Base-by-base conservation (phyloP, 192 early-diverging fungal species). In the Mortierella alpina region DNA sequence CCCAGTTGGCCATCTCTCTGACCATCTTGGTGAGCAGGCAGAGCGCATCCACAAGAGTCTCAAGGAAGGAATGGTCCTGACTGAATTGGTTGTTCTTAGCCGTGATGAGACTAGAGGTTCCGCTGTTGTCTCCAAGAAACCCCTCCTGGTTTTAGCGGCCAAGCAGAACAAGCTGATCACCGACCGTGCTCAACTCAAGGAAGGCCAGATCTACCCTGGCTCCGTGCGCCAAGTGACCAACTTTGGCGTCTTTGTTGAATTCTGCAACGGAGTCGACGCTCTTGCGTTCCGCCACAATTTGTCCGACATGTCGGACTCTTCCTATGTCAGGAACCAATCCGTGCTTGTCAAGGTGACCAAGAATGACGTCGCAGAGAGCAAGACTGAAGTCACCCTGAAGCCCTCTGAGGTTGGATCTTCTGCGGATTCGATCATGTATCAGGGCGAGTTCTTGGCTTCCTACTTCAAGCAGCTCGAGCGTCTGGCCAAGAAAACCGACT, bases 301-400 rank as follows among this genome's bases (percentile, higher is more conserved):
- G 67, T 86, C 95, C 0, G 70, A 91, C 10, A 72, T 83, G 4
- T 76, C 91, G 1, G 74, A 81, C 50, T 88, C 91, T 14, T 54
- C 80, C 22, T 88, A 94, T 59, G 56, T 83, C 42, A 62, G 60
- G 23, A 88, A 91, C 57, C 95, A 96, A 73, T 92, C 92, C 14
- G 94, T 96, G 8, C 46, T 93, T 46, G 89, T 88, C 11, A 76
- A 64, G 42, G 84, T 96, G n/a, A 66, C 71, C 53, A 74, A 68
- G 42, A 82, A 94, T 41, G 89, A 94, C 41, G 54, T 18, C 48
- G 84, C 84, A 17, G 80, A 70, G 51, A 73, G 82, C 8, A 85
- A 83, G 69, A 73, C 90, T 18, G 77, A 88, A 10, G 82, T 95
- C 17, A 86, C 89, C 22, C 84, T 96, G 57, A 96, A 96, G 83